Evolutionary conservation across 768 basidiomycete species (phyloP).

Genomic region (Calocybe indica): DNA sequence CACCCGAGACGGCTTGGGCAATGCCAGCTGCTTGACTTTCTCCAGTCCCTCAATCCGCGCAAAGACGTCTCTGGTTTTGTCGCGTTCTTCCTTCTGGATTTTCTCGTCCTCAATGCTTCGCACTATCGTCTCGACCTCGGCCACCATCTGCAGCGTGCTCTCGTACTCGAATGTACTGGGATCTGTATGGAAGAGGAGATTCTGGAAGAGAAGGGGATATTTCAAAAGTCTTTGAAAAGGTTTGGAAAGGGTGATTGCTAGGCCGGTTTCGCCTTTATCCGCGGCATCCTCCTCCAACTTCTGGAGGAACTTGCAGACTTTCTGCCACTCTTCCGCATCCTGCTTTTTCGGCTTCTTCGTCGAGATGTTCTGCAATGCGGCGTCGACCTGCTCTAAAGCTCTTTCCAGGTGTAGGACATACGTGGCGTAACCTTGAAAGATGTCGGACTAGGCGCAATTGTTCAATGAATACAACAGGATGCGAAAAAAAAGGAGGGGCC

Average conservation of each 20-base stretch:
- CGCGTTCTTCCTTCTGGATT: constrained; percentile 92
- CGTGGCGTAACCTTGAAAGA: constrained; percentile 89
- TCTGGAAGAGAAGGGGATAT: constrained; percentile 96
- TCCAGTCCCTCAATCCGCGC: constrained; percentile 96
- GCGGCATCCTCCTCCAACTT: constrained; percentile 74
- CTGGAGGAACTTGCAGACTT: constrained; percentile 67
- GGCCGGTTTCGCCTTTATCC: constrained; percentile 88
- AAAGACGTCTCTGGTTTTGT: constrained; percentile 91
- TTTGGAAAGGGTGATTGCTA: constrained; percentile 93
- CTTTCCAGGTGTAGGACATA: constrained; percentile 94
- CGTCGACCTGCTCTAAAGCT: constrained; percentile 83
- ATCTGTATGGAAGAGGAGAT: constrained; percentile 93
- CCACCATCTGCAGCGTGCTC: constrained; percentile 92
- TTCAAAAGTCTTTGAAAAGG: constrained; percentile 96
- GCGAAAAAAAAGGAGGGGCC: constrained; percentile 5
- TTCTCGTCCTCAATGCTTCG: constrained; percentile 98
- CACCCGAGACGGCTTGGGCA: constrained; percentile 85
- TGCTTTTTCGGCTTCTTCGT: constrained; percentile 81
- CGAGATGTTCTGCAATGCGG: constrained; percentile 58
- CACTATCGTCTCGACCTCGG: constrained; percentile 94
- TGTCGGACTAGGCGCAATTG: constrained; percentile 61
- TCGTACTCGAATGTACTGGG: constrained; percentile 98
- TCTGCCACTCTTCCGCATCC: constrained; percentile 72
- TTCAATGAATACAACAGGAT: constrained; percentile 5
- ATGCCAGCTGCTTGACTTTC: constrained; percentile 85